phyloP scores from a whole-genome alignment of 345 rosid species.

The Ceriops tagal region DNA sequence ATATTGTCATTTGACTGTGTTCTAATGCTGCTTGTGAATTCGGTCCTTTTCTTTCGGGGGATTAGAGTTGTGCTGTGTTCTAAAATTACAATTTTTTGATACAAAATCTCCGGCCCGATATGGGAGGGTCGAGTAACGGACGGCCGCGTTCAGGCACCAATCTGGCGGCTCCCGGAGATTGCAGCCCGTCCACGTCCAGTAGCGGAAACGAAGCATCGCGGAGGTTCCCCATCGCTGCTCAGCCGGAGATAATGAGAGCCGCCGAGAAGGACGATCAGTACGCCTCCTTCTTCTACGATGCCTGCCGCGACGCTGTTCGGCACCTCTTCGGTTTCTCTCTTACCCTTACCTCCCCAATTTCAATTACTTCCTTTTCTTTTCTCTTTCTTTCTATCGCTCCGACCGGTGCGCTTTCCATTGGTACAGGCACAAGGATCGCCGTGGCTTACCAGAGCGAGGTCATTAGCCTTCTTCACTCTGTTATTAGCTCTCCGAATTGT shows the following conservation, averaged over 20 bases:
- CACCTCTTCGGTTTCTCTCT: slow-evolving; percentile 62
- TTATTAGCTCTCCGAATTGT: not conserved
- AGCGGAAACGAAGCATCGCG: slow-evolving; percentile 30
- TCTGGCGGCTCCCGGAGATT: slow-evolving; percentile 29
- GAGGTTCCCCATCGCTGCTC: slow-evolving; percentile 67
- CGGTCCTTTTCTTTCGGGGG: too few species aligned
- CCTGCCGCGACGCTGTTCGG: slow-evolving; percentile 92
- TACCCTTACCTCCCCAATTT: slow-evolving; percentile 1
- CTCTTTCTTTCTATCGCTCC: not conserved
- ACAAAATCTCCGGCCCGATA: not conserved
- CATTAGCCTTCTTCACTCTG: not conserved
- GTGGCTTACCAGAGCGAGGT: slow-evolving; percentile 95
- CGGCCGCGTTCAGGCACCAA: slow-evolving; percentile 23
- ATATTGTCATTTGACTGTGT: too few species aligned
- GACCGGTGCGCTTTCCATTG: not conserved
- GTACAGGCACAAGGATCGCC: slow-evolving; percentile 75
- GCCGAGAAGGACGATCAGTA: slow-evolving; percentile 97
- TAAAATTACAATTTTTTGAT: too few species aligned
- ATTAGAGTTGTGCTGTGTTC: too few species aligned
- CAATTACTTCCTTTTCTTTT: not conserved
- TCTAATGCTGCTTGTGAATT: too few species aligned
- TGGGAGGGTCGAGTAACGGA: slow-evolving; percentile 14
- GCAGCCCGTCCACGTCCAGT: slow-evolving; percentile 8
- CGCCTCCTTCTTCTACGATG: slow-evolving; percentile 83
- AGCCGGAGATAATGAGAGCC: slow-evolving; percentile 95